Percentiles rank a stretch among this genome's conserved stretches.
Evolutionary conservation across 176 grass and related monocot genomes (phyloP).

Genomic region (Chrysopogon serrulatus): DNA sequence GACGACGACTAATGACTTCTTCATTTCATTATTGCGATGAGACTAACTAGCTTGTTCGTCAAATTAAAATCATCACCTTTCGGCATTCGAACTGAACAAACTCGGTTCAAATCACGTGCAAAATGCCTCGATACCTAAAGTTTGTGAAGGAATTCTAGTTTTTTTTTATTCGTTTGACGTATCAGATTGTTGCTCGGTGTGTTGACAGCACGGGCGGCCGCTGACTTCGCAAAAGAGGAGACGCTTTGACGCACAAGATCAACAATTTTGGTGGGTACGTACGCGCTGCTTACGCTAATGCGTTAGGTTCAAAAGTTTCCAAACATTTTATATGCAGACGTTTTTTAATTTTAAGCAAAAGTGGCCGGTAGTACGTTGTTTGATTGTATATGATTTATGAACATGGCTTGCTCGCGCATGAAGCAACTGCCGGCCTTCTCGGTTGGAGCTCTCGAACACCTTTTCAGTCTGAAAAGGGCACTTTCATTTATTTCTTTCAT

Average conservation of each 20-base stretch:
- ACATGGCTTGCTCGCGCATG: neutral
- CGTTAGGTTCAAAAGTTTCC: constrained; percentile 24
- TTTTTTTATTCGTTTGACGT: neutral
- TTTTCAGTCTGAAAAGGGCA: constrained; percentile 4
- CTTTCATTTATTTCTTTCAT: too few relatives aligned
- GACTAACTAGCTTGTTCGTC: neutral
- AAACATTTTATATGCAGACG: constrained; percentile 3
- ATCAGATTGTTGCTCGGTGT: neutral
- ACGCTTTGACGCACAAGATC: constrained; percentile 2
- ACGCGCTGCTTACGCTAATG: constrained; percentile 25
- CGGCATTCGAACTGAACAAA: neutral
- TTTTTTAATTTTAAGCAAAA: neutral
- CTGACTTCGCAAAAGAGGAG: too few relatives aligned
- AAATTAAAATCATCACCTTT: neutral
- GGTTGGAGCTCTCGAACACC: constrained; percentile 3
- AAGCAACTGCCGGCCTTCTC: constrained; percentile 31
- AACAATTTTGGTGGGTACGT: neutral
- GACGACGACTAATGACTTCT: neutral
- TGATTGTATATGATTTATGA: neutral
- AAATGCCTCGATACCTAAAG: neutral
- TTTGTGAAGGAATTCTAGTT: neutral
- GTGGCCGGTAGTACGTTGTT: neutral
- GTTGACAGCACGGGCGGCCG: neutral
- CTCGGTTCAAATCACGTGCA: neutral
- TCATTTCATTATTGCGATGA: too few relatives aligned